Evolutionary conservation across 2,329 filamentous ascomycete species (phyloP).

Genomic region (Aspergillus fumigatus): DNA sequence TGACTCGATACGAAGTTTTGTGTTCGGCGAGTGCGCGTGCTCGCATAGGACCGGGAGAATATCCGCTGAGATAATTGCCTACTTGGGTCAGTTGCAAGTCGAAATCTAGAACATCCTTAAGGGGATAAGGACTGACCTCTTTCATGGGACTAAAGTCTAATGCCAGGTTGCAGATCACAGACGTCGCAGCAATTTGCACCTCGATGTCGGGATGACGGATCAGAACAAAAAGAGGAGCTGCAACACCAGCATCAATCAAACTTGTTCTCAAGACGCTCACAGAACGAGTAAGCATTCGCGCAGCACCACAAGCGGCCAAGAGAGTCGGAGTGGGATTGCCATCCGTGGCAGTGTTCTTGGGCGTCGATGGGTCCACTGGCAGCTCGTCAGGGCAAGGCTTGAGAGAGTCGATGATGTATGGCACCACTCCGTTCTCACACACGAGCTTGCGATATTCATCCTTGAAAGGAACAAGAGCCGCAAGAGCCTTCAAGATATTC

Average conservation of each 20-base stretch:
- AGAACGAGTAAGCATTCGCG: slow-evolving; percentile 77
- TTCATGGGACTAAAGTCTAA: slow-evolving; percentile 89
- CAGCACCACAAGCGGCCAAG: slow-evolving; percentile 76
- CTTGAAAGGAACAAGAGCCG: slow-evolving; percentile 74
- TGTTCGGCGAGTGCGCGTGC: slow-evolving; percentile 75
- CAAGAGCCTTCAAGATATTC: slow-evolving; percentile 70
- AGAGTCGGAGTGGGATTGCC: slow-evolving; percentile 78
- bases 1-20: slow-evolving; percentile 76
- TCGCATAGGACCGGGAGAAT: slow-evolving; percentile 74
- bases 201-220: slow-evolving; percentile 70
- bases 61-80: slow-evolving; percentile 69
- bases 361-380: slow-evolving; percentile 22
- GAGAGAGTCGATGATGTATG: slow-evolving; percentile 79
- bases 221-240: slow-evolving; percentile 69
- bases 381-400: slow-evolving; percentile 47
- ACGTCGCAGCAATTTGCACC: slow-evolving; percentile 80
- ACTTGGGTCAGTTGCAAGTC: slow-evolving; percentile 11
- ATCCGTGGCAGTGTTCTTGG: slow-evolving; percentile 47
- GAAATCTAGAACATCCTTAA: background rate
- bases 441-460: slow-evolving; percentile 80
- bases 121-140: slow-evolving; percentile 56
- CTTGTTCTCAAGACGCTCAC: slow-evolving; percentile 79
- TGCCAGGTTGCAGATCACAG: slow-evolving; percentile 78
- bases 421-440: slow-evolving; percentile 74
- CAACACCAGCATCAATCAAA: slow-evolving; percentile 79